Evolutionary conservation across 208 protist genomes (phyloP).

Genomic region (Strigomonas culicis): DNA sequence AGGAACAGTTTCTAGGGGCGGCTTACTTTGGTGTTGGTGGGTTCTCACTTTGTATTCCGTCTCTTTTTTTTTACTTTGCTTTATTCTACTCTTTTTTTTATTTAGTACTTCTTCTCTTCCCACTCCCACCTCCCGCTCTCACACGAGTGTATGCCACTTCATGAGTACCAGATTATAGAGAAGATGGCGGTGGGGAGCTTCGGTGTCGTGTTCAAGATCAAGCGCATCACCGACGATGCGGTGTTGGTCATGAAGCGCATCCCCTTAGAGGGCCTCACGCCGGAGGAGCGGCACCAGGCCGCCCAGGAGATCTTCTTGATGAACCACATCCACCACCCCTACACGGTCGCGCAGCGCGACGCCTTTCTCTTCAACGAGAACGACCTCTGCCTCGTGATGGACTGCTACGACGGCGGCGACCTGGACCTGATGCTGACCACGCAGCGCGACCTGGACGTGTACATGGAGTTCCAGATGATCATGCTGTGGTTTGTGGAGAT

Average conservation of each 20-base stretch:
- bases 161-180: slow-evolving; percentile 79
- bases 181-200: slow-evolving; percentile 81
- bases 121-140: background rate
- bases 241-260: slow-evolving; percentile 87
- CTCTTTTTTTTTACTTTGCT: background rate
- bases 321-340: slow-evolving; percentile 77
- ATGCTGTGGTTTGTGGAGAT: slow-evolving; percentile 88
- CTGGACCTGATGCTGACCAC: slow-evolving; percentile 52
- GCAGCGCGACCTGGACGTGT: slow-evolving; percentile 64
- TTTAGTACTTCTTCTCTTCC: slow-evolving; percentile 2
- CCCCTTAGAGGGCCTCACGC: slow-evolving; percentile 48
- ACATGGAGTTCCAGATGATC: slow-evolving; percentile 52
- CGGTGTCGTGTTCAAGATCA: slow-evolving; percentile 76
- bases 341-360: slow-evolving; percentile 69
- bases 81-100: background rate
- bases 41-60: background rate
- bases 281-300: slow-evolving; percentile 53
- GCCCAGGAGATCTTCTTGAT: slow-evolving; percentile 77
- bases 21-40: background rate
- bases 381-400: slow-evolving; percentile 88
- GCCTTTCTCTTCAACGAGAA: slow-evolving; percentile 79
- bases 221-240: slow-evolving; percentile 45
- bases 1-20: too few species aligned
- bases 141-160: slow-evolving; percentile 7
- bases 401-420: slow-evolving; percentile 90